These are phyloP conservation scores for Dendrostoma leiphaemia DNA, from an alignment of 2,329 filamentous ascomycete genomes.

Conservation along the genomic window DNA sequence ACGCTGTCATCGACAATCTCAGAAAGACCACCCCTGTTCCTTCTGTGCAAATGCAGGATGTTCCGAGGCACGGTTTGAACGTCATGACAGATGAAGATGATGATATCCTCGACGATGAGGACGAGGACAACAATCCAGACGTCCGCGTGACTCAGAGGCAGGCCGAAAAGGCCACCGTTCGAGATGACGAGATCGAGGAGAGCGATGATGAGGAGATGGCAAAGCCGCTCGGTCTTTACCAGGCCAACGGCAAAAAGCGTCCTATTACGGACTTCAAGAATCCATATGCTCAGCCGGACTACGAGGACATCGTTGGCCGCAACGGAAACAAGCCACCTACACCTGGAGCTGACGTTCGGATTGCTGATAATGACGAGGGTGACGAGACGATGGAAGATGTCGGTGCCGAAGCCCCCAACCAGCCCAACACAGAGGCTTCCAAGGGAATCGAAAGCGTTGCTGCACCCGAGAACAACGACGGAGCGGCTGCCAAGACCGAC, in stretches of 20 bases:
- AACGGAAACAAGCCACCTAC: conserved; percentile 17
- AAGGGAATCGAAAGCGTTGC: conserved; percentile 12
- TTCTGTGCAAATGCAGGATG: conserved; percentile 86
- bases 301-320: conserved; percentile 20
- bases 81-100: conserved; percentile 64
- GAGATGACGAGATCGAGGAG: conserved; percentile 79
- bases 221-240: conserved; percentile 67
- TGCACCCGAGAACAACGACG: not conserved
- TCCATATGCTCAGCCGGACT: conserved; percentile 40
- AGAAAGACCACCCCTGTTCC: conserved; percentile 82
- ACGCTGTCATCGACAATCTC: conserved; percentile 80
- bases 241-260: conserved; percentile 45
- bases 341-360: not conserved
- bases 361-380: conserved; percentile 8
- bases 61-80: conserved; percentile 60
- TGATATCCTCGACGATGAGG: conserved; percentile 64
- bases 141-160: conserved; percentile 76
- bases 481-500: conserved; percentile 36
- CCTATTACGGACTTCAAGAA: conserved; percentile 53
- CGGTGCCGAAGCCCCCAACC: conserved; percentile 28
- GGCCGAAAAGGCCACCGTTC: conserved; percentile 75
- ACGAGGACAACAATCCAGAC: conserved; percentile 86
- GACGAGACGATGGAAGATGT: conserved; percentile 26
- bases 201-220: conserved; percentile 87
- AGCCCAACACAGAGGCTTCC: conserved; percentile 22